Base-by-base conservation (phyloP, 1,284 basidiomycete species). In the Trichosporon faecale region DNA sequence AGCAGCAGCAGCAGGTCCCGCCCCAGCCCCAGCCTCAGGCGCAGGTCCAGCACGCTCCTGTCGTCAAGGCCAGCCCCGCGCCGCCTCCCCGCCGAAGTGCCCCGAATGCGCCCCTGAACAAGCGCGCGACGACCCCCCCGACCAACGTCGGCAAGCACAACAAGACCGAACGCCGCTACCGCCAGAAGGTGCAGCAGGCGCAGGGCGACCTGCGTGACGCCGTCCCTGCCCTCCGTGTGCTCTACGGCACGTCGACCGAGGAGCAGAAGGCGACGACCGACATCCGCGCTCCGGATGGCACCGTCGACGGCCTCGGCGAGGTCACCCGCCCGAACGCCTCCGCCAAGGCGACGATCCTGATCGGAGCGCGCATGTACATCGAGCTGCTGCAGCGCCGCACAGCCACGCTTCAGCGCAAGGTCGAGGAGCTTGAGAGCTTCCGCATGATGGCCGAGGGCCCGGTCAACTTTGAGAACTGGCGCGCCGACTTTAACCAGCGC, bases 151-250 rank as follows among this genome's bases (percentile, higher is more conserved):
- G 81, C 31, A 82, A 82, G 70, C 83, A 84, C 75, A 84, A 84
- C 78, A 84, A 83, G 76, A 83, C 82, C 9, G 83, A 84, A 72
- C 72, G 82, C 27, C 76, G 82, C 33, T 84, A 84, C 69, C 80
- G 83, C 33, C 79, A 80, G 67, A 84, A 84, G 73, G 83, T 84
- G 16, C 82, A 84, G 73, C 78, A 78, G 65, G 82, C 83, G 18
- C 81, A 83, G 69, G 76, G 80, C 35, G 80, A 81, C 61, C 75
- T 84, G 6, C 82, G 83, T n/a, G 83, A 84, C 68, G 73, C 80
- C 6, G 80, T 84, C 8, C 83, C 83, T 0, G 80, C 81, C 4
- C 75, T 84, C 0, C 76, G 83, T 65, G 80, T 83, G 2, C 71
- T 83, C 2, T 84, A 84, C 71, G 79, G 79, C 29, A 84, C 83